Evolutionary conservation across 306 rosid genomes (phyloP), one percentile per base, ranked within the genome.

Genomic region (Urtica urens): DNA sequence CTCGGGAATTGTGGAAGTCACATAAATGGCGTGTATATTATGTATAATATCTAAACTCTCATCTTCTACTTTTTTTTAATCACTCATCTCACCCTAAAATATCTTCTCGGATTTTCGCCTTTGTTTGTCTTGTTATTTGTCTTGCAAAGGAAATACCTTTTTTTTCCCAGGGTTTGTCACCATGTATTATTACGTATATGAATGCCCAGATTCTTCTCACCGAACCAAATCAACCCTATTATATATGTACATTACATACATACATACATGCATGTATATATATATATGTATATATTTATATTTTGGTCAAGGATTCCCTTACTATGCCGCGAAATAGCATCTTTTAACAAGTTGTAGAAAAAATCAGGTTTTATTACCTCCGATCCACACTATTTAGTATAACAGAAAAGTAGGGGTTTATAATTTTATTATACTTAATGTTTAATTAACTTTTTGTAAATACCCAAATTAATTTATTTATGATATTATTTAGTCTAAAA

Each of bases 221-320:
- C 46, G n/a, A n/a, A n/a, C 35, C 14, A 10, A 25, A 58, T 34
- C 58, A 58, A 7, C 55, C 44, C n/a, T n/a, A n/a, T n/a, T n/a
- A n/a, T n/a, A n/a, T n/a, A n/a, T n/a, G n/a, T n/a, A n/a, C n/a
- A n/a, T n/a, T n/a, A n/a, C n/a, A n/a, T n/a, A n/a, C n/a, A n/a
- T n/a, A n/a, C n/a, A n/a, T n/a, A n/a, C n/a, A n/a, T n/a, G n/a
- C n/a, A n/a, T n/a, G n/a, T n/a, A n/a, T n/a, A n/a, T n/a, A n/a
- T n/a, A n/a, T n/a, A n/a, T n/a, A n/a, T 49, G 65, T 24, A 44
- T 40, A 18, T 10, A 49, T 21, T 33, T 41, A 30, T 51, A 15
- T 75, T 75, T 67, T 60, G 74, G 63, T 73, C 73, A 78, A 77
- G 79, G 55, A 64, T 73, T 77, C 63, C 77, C 57, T 46, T 70